Conservation (phyloP, 2,329 filamentous ascomycete genomes). For the Fusarium brevicatenulatum region DNA sequence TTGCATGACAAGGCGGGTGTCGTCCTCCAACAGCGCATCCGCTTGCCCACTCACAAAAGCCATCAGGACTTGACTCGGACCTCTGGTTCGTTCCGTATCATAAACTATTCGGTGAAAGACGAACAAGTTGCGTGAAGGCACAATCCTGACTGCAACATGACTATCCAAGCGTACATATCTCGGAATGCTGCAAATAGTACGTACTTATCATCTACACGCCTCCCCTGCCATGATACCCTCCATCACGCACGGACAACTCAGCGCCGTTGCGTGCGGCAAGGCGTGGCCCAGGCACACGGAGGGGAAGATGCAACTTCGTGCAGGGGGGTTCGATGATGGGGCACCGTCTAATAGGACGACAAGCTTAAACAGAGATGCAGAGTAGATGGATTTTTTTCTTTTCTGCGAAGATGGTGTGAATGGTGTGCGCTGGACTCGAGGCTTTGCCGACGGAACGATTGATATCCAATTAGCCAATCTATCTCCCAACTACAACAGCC, state of each 20-base stretch:
- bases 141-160: constrained; percentile 17
- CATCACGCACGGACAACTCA: constrained; percentile 49
- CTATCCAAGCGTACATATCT: constrained; percentile 34
- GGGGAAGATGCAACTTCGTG: constrained; percentile 30
- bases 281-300: constrained; percentile 40
- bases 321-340: constrained; percentile 54
- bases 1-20: constrained; percentile 36
- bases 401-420: constrained; percentile 31
- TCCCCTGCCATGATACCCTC: constrained; percentile 41
- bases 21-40: constrained; percentile 29
- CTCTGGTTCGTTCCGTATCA: background rate
- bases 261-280: constrained; percentile 36
- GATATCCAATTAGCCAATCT: constrained; percentile 29
- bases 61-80: constrained; percentile 12
- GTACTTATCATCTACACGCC: constrained; percentile 24
- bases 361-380: constrained; percentile 28
- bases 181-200: constrained; percentile 7
- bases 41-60: constrained; percentile 15
- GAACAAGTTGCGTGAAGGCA: constrained; percentile 12
- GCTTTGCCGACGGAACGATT: constrained; percentile 7
- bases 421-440: constrained; percentile 19
- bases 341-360: constrained; percentile 54
- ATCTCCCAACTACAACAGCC: background rate
- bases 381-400: constrained; percentile 24
- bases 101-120: constrained; percentile 5